These are phyloP conservation scores for Microsporum canis DNA, from an alignment of 2,329 filamentous ascomycete genomes.

Conservation along the genomic window DNA sequence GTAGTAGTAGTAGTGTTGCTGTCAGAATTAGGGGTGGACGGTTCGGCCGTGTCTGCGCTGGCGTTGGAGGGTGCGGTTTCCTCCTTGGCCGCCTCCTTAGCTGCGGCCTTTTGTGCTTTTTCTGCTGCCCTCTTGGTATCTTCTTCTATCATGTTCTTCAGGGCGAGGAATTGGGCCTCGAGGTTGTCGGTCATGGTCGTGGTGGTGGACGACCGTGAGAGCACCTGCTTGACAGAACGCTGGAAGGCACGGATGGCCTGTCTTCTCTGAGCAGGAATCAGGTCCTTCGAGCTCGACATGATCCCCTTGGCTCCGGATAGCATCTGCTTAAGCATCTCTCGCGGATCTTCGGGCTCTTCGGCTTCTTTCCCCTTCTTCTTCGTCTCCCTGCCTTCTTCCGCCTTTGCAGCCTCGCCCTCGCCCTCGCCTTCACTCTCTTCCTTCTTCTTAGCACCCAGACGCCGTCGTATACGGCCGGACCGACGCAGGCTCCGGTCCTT, in stretches of 20 bases:
- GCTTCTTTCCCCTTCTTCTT: conserved; percentile 16
- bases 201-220: conserved; percentile 40
- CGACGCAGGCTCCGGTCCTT: conserved; percentile 43
- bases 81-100: not conserved
- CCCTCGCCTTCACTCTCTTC: conserved; percentile 17
- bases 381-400: conserved; percentile 21
- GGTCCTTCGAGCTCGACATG: conserved; percentile 41
- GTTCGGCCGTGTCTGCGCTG: not conserved
- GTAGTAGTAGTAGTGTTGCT: conserved; percentile 11
- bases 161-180: conserved; percentile 44
- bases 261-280: conserved; percentile 59
- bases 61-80: not conserved
- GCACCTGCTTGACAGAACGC: conserved; percentile 50
- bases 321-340: conserved; percentile 43
- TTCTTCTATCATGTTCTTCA: conserved; percentile 29
- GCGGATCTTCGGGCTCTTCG: conserved; percentile 22
- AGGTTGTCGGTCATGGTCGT: conserved; percentile 38
- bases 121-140: not conserved
- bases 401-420: conserved; percentile 13
- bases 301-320: conserved; percentile 50
- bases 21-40: conserved; percentile 13
- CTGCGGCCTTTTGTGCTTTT: not conserved
- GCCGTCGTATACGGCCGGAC: conserved; percentile 22
- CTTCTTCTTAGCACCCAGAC: conserved; percentile 6
- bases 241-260: conserved; percentile 63